Percentiles rank a stretch among this genome's conserved stretches.
Evolutionary conservation across 2,329 filamentous ascomycete genomes (phyloP).

Genomic region (Pestalotiopsis sp.): DNA sequence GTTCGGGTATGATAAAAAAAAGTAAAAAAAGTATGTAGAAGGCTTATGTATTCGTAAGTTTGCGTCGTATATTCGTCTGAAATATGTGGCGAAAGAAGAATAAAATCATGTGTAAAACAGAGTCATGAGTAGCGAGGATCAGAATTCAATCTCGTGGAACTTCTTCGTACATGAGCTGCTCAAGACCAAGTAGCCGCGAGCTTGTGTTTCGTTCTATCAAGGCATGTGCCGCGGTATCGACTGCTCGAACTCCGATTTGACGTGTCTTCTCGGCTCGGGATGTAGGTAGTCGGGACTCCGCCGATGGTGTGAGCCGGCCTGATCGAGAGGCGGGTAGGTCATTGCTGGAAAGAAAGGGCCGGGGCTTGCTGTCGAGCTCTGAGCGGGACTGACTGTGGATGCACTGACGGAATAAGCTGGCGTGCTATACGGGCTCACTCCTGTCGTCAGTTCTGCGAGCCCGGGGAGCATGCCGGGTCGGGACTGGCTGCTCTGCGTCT

Average conservation of each 20-base stretch:
- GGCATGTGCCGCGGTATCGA: constrained; percentile 19
- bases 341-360: constrained; percentile 38
- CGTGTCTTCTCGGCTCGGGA: constrained; percentile 47
- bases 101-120: background rate
- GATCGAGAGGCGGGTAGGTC: constrained; percentile 40
- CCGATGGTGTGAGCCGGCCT: constrained; percentile 52
- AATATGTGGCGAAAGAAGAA: background rate
- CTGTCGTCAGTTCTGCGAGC: constrained; percentile 65
- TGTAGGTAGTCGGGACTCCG: constrained; percentile 51
- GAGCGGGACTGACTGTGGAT: constrained; percentile 38
- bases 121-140: background rate
- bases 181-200: too few species aligned
- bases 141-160: background rate
- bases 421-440: constrained; percentile 63
- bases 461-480: constrained; percentile 57
- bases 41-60: background rate
- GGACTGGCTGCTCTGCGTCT: constrained; percentile 41
- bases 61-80: background rate
- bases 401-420: constrained; percentile 52
- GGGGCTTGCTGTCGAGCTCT: constrained; percentile 45
- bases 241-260: constrained; percentile 28
- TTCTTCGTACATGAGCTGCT: background rate
- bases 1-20: background rate
- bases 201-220: background rate
- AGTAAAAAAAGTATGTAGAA: background rate